Percentiles rank a stretch among this genome's conserved stretches.
These are phyloP conservation scores for Candida incommunis DNA, from an alignment of 805 yeast genomes.

Conservation along the genomic window DNA sequence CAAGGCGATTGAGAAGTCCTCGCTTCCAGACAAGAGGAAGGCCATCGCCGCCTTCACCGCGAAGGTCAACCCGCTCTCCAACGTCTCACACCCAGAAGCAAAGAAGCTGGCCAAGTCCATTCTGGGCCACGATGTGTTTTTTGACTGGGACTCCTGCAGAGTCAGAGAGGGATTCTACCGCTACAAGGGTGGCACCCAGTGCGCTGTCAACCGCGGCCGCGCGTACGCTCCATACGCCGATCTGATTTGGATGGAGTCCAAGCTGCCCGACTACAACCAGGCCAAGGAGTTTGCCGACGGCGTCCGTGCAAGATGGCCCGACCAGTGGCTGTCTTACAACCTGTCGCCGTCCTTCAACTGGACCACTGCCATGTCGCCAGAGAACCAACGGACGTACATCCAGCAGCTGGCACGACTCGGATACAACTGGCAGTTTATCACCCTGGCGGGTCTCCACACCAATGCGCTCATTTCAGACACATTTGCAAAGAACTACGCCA, in stretches of 20 bases:
- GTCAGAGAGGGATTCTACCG: constrained; percentile 96
- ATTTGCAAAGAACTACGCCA: constrained; percentile 64
- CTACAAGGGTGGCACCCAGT: constrained; percentile 90
- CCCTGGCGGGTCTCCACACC: constrained; percentile 93
- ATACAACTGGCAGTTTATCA: constrained; percentile 94
- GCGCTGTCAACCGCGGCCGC: constrained; percentile 94
- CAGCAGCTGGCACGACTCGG: constrained; percentile 76
- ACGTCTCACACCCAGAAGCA: constrained; percentile 68
- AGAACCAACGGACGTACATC: constrained; percentile 85
- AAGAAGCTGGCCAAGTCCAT: constrained; percentile 58
- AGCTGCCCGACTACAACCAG: constrained; percentile 83
- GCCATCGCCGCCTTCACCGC: constrained; percentile 52
- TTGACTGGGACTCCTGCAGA: constrained; percentile 91
- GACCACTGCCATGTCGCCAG: constrained; percentile 81
- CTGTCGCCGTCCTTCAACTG: constrained; percentile 96
- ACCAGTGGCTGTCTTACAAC: constrained; percentile 94
- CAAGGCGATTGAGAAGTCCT: constrained; percentile 57
- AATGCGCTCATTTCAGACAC: constrained; percentile 84
- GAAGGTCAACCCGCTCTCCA: constrained; percentile 61
- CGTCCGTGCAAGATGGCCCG: constrained; percentile 64
- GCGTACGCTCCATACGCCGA: constrained; percentile 93
- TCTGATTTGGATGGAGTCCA: constrained; percentile 96
- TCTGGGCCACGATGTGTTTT: constrained; percentile 70
- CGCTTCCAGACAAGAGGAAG: constrained; percentile 42
- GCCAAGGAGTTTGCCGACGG: constrained; percentile 93